phyloP scores from a whole-genome alignment of 345 rosid species.

The Carallia brachiata region DNA sequence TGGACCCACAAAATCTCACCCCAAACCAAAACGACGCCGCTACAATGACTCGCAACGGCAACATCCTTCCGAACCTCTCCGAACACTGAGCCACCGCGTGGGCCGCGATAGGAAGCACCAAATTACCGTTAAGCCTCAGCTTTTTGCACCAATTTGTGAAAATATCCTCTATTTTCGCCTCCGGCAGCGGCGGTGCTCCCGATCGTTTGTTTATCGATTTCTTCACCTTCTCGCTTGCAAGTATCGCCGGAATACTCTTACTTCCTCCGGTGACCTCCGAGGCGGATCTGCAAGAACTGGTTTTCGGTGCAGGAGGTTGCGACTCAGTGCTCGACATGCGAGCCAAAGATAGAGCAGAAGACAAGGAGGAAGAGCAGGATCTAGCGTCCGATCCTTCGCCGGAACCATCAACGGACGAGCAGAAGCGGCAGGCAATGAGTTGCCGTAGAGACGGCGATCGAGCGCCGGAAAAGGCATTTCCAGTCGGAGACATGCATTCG shows the following conservation, averaged over 20 bases:
- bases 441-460: not conserved
- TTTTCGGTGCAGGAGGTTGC: not conserved
- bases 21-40: slow-evolving; percentile 53
- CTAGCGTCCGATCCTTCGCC: not conserved
- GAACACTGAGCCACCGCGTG: slow-evolving; percentile 27
- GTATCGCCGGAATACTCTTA: not conserved
- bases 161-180: slow-evolving; percentile 26
- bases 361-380: slow-evolving; percentile 18
- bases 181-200: too few species aligned
- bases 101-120: slow-evolving; percentile 20
- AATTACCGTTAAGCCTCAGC: slow-evolving; percentile 26
- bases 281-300: slow-evolving; percentile 7
- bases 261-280: slow-evolving; percentile 13
- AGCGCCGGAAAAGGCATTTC: slow-evolving; percentile 15
- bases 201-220: not conserved
- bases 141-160: slow-evolving; percentile 37
- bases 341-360: slow-evolving; percentile 8
- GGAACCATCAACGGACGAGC: slow-evolving; percentile 5
- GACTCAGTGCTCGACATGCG: slow-evolving; percentile 36
- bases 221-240: not conserved
- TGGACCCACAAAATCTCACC: slow-evolving; percentile 20
- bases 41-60: slow-evolving; percentile 31
- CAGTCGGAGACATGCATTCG: slow-evolving; percentile 17
- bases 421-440: slow-evolving; percentile 16
- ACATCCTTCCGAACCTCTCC: slow-evolving; percentile 17